Percentiles rank a stretch among this genome's conserved stretches.
Evolutionary conservation across 345 rosid species (phyloP).

Genomic region (Anastatica hierochuntica): DNA sequence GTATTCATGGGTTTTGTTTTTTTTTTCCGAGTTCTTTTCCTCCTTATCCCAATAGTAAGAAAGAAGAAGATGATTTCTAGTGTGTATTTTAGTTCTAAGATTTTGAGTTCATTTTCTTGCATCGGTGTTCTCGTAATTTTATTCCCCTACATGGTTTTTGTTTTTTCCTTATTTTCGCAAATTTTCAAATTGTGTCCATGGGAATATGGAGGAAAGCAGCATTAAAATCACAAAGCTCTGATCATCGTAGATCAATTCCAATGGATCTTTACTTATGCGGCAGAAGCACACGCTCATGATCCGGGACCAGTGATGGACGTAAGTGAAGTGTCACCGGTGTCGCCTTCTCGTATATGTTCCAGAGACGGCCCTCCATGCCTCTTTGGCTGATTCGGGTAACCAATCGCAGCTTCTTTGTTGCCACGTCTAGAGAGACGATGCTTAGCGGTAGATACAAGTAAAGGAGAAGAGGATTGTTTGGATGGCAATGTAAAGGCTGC

Average conservation of each 20-base stretch:
- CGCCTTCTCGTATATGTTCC: neutral
- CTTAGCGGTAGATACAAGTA: neutral
- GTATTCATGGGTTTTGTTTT: conserved; percentile 18
- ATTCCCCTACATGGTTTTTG: conserved; percentile 2
- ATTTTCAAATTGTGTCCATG: too few relatives aligned
- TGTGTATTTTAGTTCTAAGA: conserved; percentile 23
- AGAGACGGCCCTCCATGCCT: neutral
- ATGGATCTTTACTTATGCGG: too few relatives aligned
- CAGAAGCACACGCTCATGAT: neutral
- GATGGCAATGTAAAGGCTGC: conserved; percentile 3
- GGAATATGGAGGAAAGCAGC: too few relatives aligned
- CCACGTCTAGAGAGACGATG: neutral
- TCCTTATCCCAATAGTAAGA: neutral
- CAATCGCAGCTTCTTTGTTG: neutral
- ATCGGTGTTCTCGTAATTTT: neutral
- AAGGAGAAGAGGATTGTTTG: neutral
- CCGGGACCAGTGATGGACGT: neutral
- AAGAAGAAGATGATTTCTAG: conserved; percentile 7
- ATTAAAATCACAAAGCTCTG: too few relatives aligned
- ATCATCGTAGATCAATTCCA: too few relatives aligned
- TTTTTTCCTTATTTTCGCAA: neutral
- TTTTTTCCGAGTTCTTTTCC: conserved; percentile 7
- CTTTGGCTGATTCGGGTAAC: neutral
- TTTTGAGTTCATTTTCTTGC: conserved; percentile 20
- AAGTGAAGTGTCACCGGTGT: conserved; percentile 2